Percentiles rank a stretch among this genome's conserved stretches.
These are phyloP conservation scores for Sugiyamaella neomexicana DNA, from an alignment of 1,139 yeast genomes.

Conservation along the genomic window DNA sequence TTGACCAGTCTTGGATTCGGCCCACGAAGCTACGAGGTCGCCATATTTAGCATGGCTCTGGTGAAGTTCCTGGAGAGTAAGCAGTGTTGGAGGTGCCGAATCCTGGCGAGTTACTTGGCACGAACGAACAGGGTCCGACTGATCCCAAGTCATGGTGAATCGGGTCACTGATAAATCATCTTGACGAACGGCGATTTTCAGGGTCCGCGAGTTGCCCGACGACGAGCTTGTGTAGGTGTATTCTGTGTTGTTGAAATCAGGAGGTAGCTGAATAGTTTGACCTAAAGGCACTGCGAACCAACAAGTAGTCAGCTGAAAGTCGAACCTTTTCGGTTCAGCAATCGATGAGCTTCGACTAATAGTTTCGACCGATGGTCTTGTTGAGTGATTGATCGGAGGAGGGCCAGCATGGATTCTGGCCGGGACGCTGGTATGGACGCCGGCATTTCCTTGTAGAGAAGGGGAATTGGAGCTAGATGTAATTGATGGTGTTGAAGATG, in stretches of 20 bases:
- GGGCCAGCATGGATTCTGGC: conserved; percentile 22
- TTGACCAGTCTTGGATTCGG: conserved; percentile 54
- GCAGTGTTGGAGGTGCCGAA: conserved; percentile 54
- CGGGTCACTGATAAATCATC: conserved; percentile 54
- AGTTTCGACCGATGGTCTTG: conserved; percentile 32
- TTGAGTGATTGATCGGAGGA: conserved; percentile 33
- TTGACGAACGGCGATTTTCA: conserved; percentile 41
- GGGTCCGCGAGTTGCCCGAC: conserved; percentile 23
- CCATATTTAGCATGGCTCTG: conserved; percentile 40
- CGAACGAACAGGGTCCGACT: conserved; percentile 34
- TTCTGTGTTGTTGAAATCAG: conserved; percentile 31
- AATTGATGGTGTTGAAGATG: background rate
- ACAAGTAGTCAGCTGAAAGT: conserved; percentile 30
- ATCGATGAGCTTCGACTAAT: conserved; percentile 15
- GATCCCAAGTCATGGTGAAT: conserved; percentile 51
- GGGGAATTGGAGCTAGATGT: background rate
- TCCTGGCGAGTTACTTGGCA: conserved; percentile 43
- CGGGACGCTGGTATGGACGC: conserved; percentile 1
- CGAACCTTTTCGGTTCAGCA: conserved; percentile 26
- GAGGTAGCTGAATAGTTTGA: conserved; percentile 30
- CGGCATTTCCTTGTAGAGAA: background rate
- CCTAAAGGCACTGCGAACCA: conserved; percentile 34
- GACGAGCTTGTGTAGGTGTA: conserved; percentile 23
- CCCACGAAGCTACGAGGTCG: conserved; percentile 59
- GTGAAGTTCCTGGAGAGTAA: conserved; percentile 45